Base-by-base conservation (phyloP, 805 yeast genomes). In the Candida montana region DNA sequence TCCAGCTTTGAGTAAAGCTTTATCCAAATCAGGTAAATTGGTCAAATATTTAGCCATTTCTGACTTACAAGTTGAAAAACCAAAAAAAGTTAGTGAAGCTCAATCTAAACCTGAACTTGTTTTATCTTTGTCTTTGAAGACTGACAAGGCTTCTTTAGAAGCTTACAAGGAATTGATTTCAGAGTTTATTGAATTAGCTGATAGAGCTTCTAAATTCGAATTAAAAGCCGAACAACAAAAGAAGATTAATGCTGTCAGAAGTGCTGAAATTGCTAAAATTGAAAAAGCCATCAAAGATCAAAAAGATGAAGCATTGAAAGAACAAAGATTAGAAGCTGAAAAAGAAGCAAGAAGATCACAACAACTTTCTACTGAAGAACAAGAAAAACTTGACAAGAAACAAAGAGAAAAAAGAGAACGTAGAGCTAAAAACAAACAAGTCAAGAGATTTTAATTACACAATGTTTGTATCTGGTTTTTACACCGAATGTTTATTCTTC, bases 401-500 rank as follows among this genome's bases (percentile, higher is more conserved):
- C 87, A 83, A 62, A 70, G 71, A 51, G 95, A 86, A 52, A 87
- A 82, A 70, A 87, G 80, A 63, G 86, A 81, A 59, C 80, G 88
- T 68, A 85, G 86, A 79, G 77, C 64, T 81, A 82, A 64, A 79
- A 72, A 56, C 51, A 55, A 45, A 39, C 53, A 51, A 48, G 35
- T 34, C n/a, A 46, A 51, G 45, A 53, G 54, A 51, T 48, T 41
- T 47, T 51, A 33, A 46, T 10, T 15, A 7, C 13, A 3, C 16
- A 5, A 26, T 9, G n/a, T 26, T 26, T 26, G n/a, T 11, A 8
- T 26, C 13, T 26, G n/a, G 5, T 26, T 11, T 23, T 23, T 23
- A 7, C 10, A 10, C 20, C 17, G 29, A 20, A 17, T 29, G 30
- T 23, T 23, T 26, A 13, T 26, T 13, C 10, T 12, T 9, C 7